Conservation (phyloP, 306 rosid genomes). For the Senna siamea region DNA sequence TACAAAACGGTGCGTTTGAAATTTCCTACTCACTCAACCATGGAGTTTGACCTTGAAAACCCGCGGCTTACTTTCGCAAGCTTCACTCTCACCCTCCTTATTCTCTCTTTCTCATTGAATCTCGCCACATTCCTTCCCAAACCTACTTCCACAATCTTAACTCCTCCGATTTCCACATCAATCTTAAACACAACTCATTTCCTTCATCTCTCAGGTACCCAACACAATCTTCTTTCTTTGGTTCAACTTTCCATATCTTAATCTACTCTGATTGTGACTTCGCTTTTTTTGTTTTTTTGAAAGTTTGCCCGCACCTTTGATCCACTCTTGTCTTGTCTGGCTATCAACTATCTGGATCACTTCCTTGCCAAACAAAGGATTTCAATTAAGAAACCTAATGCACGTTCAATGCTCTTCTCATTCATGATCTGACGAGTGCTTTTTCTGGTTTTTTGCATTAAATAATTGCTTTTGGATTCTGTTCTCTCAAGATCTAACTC, state of each 20-base stretch:
- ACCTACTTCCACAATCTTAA: slow-evolving; percentile 49
- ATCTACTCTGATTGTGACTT: no score
- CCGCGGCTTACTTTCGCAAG: slow-evolving; percentile 48
- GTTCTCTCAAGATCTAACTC: slow-evolving; percentile 38
- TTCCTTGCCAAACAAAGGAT: slow-evolving; percentile 60
- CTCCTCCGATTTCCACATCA: slow-evolving; percentile 43
- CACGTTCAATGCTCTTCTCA: no score
- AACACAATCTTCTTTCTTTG: neutral
- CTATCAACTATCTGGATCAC: slow-evolving; percentile 72
- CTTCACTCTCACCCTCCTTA: slow-evolving; percentile 38
- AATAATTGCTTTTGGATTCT: slow-evolving; percentile 12
- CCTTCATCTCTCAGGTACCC: slow-evolving; percentile 59
- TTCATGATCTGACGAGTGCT: neutral
- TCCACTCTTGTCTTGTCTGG: slow-evolving; percentile 61
- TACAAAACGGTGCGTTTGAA: no score
- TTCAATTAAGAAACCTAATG: slow-evolving; percentile 46
- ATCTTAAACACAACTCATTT: slow-evolving; percentile 51
- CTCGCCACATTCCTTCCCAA: slow-evolving; percentile 62
- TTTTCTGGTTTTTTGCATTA: neutral
- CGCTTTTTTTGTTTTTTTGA: neutral
- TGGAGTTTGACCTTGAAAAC: slow-evolving; percentile 86
- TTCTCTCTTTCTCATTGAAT: slow-evolving; percentile 59
- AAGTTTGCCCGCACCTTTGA: slow-evolving; percentile 58
- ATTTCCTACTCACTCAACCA: slow-evolving; percentile 32
- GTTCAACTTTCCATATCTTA: neutral